Evolutionary conservation across 345 rosid species (phyloP), one percentile per base, ranked within the genome.

Genomic region (Pistacia vera): DNA sequence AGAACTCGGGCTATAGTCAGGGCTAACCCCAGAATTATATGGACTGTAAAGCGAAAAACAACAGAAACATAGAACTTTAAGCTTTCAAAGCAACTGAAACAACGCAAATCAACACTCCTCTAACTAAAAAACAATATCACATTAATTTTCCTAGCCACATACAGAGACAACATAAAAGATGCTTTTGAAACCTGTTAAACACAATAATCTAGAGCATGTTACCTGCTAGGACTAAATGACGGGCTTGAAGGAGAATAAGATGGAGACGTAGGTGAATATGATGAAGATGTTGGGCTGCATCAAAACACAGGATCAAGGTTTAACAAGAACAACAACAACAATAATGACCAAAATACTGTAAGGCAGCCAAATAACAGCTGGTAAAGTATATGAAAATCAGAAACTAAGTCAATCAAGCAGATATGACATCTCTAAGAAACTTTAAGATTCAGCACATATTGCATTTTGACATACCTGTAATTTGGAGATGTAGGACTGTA

Each of bases 401-500:
- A 60, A n/a, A 62, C 54, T 48, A 59, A 4, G 3, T 35, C 4
- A 76, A 12, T 46, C 10, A 75, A 28, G 10, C 13, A 13, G 60
- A 49, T 2, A 63, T 4, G 20, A 13, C 59, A 14, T 20, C 12
- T 2, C 12, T 28, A 14, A 16, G 6, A 68, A 51, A 68, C 4
- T 35, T 3, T 20, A 70, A 14, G 30, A 35, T 59, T 44, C 48
- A 62, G 51, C 64, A 56, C 14, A n/a, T 48, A 62, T 63, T 8
- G 11, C 38, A 54, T 18, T 16, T 33, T 5, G 22, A n/a, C 67
- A 60, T 77, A 91, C 98, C 97, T 95, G 78, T 93, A 95, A 80
- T 85, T 92, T 56, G 98, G 99, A 75, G 99, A 95, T 12, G 98
- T 92, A 52, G 98, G 97, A 81, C 98, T 93, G 84, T 96, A 93